A percentile compares a stretch with the other conserved stretches of the same genome.
Evolutionary conservation across 2,329 filamentous ascomycete species (phyloP).

Genomic region (Microcyclospora pomicola): DNA sequence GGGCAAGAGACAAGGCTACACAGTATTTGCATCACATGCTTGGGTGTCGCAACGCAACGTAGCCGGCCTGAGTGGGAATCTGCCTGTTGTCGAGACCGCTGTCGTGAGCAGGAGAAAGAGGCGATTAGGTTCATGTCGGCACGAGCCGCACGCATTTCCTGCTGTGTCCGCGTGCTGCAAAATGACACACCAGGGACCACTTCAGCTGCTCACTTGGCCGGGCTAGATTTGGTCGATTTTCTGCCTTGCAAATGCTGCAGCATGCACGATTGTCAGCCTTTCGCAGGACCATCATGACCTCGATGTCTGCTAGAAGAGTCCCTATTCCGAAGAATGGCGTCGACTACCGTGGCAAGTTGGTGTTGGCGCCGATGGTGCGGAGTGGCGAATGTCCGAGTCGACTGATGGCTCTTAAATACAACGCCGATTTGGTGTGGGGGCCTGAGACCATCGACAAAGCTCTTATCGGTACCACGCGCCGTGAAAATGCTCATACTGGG

Average conservation of each 20-base stretch:
- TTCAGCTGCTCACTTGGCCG: too few species aligned
- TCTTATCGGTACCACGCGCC: slow-evolving; percentile 73
- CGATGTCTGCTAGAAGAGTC: slow-evolving; percentile 40
- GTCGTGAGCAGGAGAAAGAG: too few species aligned
- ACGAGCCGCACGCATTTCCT: too few species aligned
- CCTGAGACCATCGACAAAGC: slow-evolving; percentile 89
- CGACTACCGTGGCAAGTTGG: slow-evolving; percentile 85
- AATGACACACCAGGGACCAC: too few species aligned
- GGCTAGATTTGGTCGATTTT: too few species aligned
- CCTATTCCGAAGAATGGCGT: slow-evolving; percentile 79
- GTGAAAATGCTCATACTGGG: slow-evolving; percentile 58
- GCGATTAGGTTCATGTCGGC: too few species aligned
- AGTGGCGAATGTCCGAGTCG: slow-evolving; percentile 91
- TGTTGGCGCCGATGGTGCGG: slow-evolving; percentile 80
- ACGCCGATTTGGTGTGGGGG: slow-evolving; percentile 94
- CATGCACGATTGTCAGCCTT: neutral
- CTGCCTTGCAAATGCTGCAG: neutral
- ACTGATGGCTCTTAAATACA: slow-evolving; percentile 80
- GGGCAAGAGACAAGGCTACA: too few species aligned
- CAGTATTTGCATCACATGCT: too few species aligned
- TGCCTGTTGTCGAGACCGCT: too few species aligned
- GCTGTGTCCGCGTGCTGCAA: too few species aligned
- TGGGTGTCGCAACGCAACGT: too few species aligned
- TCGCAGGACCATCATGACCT: slow-evolving; percentile 17
- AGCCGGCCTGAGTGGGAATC: too few species aligned